Conservation (phyloP, 441 rosid genomes). For the Erodium trifolium region DNA sequence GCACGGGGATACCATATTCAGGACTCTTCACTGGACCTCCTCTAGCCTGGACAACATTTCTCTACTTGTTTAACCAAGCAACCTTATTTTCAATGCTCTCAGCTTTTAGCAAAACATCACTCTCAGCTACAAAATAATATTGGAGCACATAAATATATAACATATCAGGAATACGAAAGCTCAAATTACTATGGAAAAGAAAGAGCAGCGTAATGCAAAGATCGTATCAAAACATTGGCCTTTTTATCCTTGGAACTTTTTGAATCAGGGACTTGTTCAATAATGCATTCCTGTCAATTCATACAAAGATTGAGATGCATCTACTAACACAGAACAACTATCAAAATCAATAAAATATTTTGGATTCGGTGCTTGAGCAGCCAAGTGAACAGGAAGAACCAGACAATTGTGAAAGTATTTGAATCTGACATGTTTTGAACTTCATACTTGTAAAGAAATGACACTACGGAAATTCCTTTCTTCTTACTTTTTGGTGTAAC, state of each 20-base stretch:
- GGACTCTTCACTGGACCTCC: slow-evolving; percentile 58
- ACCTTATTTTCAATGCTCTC: slow-evolving; percentile 74
- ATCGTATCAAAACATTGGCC: slow-evolving; percentile 40
- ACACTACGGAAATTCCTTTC: slow-evolving; percentile 91
- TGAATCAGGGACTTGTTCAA: slow-evolving; percentile 68
- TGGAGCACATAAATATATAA: slow-evolving; percentile 12
- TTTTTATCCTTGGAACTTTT: slow-evolving; percentile 90
- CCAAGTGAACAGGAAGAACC: not conserved
- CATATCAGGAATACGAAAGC: slow-evolving; percentile 1
- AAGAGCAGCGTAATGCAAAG: slow-evolving; percentile 7
- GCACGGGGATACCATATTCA: slow-evolving; percentile 46
- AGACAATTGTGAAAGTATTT: slow-evolving; percentile 1
- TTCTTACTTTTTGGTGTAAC: slow-evolving; percentile 94
- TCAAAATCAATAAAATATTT: not conserved
- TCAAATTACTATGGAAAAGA: not conserved
- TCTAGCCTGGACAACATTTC: slow-evolving; percentile 52
- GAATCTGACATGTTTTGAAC: slow-evolving; percentile 14
- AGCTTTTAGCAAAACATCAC: slow-evolving; percentile 74
- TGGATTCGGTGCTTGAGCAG: not conserved
- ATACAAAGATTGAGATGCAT: slow-evolving; percentile 20
- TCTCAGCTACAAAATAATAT: slow-evolving; percentile 62
- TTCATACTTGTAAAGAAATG: slow-evolving; percentile 73
- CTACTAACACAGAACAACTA: not conserved
- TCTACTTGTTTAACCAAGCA: slow-evolving; percentile 81
- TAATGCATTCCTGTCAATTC: slow-evolving; percentile 62